Evolutionary conservation across 495 filamentous ascomycete species (phyloP), one percentile per base, ranked within the genome.

Genomic region (Trichoderma reesei): DNA sequence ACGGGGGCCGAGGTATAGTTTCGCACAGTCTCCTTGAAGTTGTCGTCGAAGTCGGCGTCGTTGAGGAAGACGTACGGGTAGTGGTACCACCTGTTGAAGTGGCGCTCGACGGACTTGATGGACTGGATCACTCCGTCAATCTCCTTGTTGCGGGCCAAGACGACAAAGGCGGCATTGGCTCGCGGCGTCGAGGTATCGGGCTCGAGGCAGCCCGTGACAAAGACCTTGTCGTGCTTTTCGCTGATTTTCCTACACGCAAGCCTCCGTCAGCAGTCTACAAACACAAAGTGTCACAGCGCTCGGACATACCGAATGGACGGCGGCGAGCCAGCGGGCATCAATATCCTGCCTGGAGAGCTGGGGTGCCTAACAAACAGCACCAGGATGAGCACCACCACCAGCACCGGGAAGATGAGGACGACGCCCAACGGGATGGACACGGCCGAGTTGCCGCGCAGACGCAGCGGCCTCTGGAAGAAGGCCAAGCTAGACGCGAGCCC

Each of bases 1-100:
- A 96, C 93, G 5, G 82, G 71, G 36, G 81, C 80, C 64, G 87
- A 94, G 14, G 93, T 96, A 74, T 99, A 93, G 71, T 98, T 97
- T 70, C 82, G 76, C 54, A 99, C 86, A 0, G 85, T 87, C 59
- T 91, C 89, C 75, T 89, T 93, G 83, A 99, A 99, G 5, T 86
- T 89, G 68, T 87, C 81, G 74, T 97, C 90, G 83, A 99, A 99
- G 60, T 96, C 92, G 36, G 86, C 95, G 71, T 99, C 94, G 74
- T 99, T 99, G 66, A 99, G 79, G 78, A 99, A 99, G 64, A 99
- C 95, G 74, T 98, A 99, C 37, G 94, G 94, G 73, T 99, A 99
- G 74, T 97, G 83, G 74, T 91, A 99, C 95, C 95, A 98, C 65
- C 93, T 85, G 76, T 99, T 99, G 84, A 99, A 99, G 73, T 99